Evolutionary conservation across 1,284 basidiomycete genomes (phyloP).

Genomic region (Sanghuangporus baumii): DNA sequence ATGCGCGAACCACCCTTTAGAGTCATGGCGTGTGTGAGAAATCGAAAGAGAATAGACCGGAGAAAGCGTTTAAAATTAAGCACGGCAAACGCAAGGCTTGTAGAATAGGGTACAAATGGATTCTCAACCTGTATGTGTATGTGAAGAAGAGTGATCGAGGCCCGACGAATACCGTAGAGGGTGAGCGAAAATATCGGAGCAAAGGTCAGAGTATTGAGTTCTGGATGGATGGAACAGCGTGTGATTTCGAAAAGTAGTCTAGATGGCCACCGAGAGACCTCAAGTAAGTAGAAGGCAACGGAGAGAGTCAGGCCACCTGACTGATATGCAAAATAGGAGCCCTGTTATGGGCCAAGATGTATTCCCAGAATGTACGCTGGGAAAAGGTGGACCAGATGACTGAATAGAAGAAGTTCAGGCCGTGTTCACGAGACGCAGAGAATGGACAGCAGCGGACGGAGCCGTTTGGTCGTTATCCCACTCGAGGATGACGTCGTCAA

Average conservation of each 20-base stretch:
- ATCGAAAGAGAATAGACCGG: background rate
- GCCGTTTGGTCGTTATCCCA: background rate
- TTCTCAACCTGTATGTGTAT: background rate
- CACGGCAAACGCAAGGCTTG: background rate
- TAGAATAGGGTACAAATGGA: background rate
- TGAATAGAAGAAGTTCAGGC: conserved; percentile 8
- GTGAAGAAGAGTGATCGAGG: background rate
- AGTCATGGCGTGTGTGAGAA: background rate
- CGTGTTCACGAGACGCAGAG: conserved; percentile 7
- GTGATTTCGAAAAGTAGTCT: background rate
- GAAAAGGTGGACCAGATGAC: conserved; percentile 1
- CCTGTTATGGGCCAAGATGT: background rate
- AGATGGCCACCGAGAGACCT: background rate
- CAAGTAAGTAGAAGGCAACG: background rate
- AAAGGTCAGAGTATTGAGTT: background rate
- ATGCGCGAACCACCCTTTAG: background rate
- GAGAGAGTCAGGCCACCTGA: background rate
- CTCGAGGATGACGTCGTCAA: background rate
- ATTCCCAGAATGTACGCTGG: background rate
- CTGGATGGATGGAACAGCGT: background rate
- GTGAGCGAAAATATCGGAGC: background rate
- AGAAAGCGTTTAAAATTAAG: background rate
- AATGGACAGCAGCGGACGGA: background rate
- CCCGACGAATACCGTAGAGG: background rate
- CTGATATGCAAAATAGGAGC: background rate